These are phyloP conservation scores for Pleurotus eryngii DNA, from an alignment of 768 basidiomycete species.

Conservation along the genomic window DNA sequence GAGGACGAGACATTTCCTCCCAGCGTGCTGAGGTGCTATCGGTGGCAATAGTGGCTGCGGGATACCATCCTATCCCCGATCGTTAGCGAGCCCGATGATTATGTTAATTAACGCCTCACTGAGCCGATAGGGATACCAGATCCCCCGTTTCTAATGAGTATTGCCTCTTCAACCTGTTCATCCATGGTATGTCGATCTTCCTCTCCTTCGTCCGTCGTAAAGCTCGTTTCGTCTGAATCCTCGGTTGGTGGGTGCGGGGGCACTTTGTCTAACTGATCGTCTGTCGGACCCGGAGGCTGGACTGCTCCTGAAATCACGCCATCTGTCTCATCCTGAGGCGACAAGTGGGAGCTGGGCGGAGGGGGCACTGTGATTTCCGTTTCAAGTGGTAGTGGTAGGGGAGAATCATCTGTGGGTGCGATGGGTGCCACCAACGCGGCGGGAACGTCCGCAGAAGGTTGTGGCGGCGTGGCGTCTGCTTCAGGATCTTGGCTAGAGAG, in stretches of 20 bases:
- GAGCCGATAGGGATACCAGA: constrained; percentile 93
- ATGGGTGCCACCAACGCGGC: not conserved
- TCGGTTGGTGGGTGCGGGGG: constrained; percentile 22
- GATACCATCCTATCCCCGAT: constrained; percentile 55
- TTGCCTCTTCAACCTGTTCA: constrained; percentile 87
- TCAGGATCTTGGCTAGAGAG: constrained; percentile 1
- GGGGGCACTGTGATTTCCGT: constrained; percentile 9
- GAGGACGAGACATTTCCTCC: constrained; percentile 80
- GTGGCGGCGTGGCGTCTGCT: not conserved
- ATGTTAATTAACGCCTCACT: constrained; percentile 41
- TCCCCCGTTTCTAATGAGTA: constrained; percentile 86
- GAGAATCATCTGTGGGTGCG: not conserved
- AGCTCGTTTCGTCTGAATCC: constrained; percentile 63
- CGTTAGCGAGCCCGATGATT: constrained; percentile 6
- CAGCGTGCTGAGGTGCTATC: constrained; percentile 57
- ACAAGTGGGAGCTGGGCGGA: constrained; percentile 22
- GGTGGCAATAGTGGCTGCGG: constrained; percentile 72
- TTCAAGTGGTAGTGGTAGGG: not conserved
- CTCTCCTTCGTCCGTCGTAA: constrained; percentile 65
- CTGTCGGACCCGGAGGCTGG: constrained; percentile 83
- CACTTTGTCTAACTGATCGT: constrained; percentile 18
- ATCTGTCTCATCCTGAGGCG: constrained; percentile 73
- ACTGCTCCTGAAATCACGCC: constrained; percentile 88
- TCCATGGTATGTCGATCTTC: constrained; percentile 51
- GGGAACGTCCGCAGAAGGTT: not conserved